These are phyloP conservation scores for Cladosporium sphaerospermum DNA, from an alignment of 2,329 filamentous ascomycete species.

Conservation along the genomic window DNA sequence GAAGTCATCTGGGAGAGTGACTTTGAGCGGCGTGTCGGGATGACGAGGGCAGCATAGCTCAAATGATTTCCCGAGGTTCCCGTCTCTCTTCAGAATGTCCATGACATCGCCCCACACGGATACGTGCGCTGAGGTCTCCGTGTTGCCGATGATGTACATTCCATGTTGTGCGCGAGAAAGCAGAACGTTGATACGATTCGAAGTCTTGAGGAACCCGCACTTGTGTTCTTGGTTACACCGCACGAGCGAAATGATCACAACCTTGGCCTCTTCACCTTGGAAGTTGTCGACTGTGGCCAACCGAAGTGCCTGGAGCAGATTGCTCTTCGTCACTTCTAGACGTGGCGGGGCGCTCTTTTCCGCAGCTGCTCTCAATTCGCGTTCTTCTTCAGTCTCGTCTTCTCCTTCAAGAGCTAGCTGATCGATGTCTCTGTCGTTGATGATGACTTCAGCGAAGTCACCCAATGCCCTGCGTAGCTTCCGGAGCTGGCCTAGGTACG, in stretches of 20 bases:
- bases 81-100: slow-evolving; percentile 41
- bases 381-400: slow-evolving; percentile 17
- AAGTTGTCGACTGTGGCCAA: slow-evolving; percentile 64
- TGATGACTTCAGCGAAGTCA: slow-evolving; percentile 50
- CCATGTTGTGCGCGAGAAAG: slow-evolving; percentile 62
- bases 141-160: slow-evolving; percentile 67
- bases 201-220: slow-evolving; percentile 61
- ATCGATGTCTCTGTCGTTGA: slow-evolving; percentile 58
- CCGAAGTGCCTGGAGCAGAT: slow-evolving; percentile 45
- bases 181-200: slow-evolving; percentile 65
- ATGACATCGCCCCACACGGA: slow-evolving; percentile 60
- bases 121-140: slow-evolving; percentile 56
- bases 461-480: slow-evolving; percentile 44
- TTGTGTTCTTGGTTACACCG: slow-evolving; percentile 56
- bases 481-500: slow-evolving; percentile 54
- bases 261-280: slow-evolving; percentile 68
- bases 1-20: slow-evolving; percentile 54
- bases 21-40: slow-evolving; percentile 44
- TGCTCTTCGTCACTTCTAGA: slow-evolving; percentile 17
- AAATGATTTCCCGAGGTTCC: slow-evolving; percentile 46
- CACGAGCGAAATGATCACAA: slow-evolving; percentile 65
- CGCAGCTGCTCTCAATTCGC: slow-evolving; percentile 10
- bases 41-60: slow-evolving; percentile 58
- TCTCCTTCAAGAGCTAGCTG: slow-evolving; percentile 35
- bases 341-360: neutral